Conservation (phyloP, 2,329 filamentous ascomycete species). For the Plenodomus lindquistii region DNA sequence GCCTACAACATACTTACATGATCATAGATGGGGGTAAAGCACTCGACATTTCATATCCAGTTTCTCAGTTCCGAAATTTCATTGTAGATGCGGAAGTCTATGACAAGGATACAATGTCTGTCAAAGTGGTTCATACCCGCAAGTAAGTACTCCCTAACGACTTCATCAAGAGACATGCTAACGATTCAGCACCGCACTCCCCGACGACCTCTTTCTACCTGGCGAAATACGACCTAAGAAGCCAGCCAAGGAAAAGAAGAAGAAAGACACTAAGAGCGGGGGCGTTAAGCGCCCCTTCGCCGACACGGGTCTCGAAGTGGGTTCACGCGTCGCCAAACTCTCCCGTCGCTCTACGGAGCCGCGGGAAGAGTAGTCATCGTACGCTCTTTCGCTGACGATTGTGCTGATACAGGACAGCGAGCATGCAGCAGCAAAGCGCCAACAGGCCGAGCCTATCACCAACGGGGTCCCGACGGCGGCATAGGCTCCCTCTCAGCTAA, state of each 20-base stretch:
- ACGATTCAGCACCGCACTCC: conserved; percentile 73
- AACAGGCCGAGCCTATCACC: conserved; percentile 31
- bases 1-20: neutral
- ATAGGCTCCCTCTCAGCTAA: conserved; percentile 34
- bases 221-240: conserved; percentile 64
- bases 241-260: conserved; percentile 48
- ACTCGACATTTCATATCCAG: conserved; percentile 78
- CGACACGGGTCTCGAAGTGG: conserved; percentile 52
- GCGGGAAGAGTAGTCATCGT: conserved; percentile 19
- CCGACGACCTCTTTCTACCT: conserved; percentile 83
- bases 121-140: conserved; percentile 81
- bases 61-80: conserved; percentile 82
- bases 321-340: conserved; percentile 34
- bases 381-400: conserved; percentile 35
- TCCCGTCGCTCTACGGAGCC: conserved; percentile 19
- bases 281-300: conserved; percentile 49
- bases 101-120: conserved; percentile 72
- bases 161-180: conserved; percentile 7
- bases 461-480: conserved; percentile 37
- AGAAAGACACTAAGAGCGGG: conserved; percentile 29
- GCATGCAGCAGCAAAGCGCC: conserved; percentile 38
- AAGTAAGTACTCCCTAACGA: conserved; percentile 64
- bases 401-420: conserved; percentile 45
- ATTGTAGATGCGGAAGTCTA: conserved; percentile 78
- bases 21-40: conserved; percentile 63